Conservation (phyloP, 2,329 filamentous ascomycete species). For the Ophiostoma ulmi region DNA sequence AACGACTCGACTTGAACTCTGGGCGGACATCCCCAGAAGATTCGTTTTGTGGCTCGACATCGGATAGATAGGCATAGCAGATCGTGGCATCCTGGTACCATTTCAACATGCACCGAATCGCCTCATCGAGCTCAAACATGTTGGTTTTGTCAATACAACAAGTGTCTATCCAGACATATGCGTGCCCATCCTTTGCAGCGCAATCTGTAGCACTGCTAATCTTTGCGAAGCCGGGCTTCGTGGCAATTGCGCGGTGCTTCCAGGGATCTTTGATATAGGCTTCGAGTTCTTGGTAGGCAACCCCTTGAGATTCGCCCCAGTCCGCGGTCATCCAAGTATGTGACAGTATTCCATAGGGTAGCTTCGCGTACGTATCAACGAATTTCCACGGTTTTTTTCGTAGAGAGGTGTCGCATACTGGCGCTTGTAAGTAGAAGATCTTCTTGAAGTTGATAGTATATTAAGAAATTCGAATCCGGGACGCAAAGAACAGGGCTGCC, state of each 20-base stretch:
- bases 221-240: not conserved
- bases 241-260: not conserved
- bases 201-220: not conserved
- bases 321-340: not conserved
- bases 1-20: not conserved
- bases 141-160: not conserved
- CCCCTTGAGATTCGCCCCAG: not conserved
- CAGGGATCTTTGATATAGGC: not conserved
- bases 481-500: no score
- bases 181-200: not conserved
- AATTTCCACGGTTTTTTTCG: not conserved
- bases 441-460: not conserved
- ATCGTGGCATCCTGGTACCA: not conserved
- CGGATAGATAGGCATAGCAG: not conserved
- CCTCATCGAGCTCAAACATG: not conserved
- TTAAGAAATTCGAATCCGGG: not conserved
- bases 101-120: not conserved
- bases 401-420: not conserved
- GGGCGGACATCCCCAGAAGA: not conserved
- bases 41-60: not conserved
- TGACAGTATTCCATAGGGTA: not conserved
- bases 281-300: not conserved
- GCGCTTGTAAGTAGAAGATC: not conserved
- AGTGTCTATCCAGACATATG: constrained; percentile 18
- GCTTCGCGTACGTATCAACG: not conserved